Evolutionary conservation across 73 alveolate genomes (phyloP).

Genomic region (Symbiodinium pilosum): DNA sequence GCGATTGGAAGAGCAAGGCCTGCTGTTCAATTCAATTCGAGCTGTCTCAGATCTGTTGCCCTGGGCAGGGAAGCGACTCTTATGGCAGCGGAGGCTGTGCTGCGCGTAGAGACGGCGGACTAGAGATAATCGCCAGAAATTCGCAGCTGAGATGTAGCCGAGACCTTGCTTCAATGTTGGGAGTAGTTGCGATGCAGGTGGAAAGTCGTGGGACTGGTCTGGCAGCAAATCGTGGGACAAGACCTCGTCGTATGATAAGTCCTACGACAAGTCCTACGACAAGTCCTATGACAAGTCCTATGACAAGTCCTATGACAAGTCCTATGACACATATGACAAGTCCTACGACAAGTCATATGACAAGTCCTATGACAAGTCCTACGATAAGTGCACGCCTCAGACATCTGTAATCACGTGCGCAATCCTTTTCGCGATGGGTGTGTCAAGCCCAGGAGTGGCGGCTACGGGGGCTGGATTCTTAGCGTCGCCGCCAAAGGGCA

Average conservation of each 20-base stretch:
- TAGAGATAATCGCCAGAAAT: no score
- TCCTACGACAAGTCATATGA: conserved; percentile 38
- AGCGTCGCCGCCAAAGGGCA: no score
- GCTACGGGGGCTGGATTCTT: not conserved
- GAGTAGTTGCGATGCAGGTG: not conserved
- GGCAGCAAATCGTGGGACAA: conserved; percentile 63
- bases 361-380: conserved; percentile 52
- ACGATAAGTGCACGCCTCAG: conserved; percentile 23
- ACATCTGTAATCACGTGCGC: not conserved
- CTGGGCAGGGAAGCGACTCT: conserved; percentile 89
- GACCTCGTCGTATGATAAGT: conserved; percentile 29
- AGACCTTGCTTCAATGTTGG: no score
- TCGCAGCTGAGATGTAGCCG: no score
- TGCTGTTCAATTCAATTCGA: no score
- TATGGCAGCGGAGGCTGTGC: conserved; percentile 34
- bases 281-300: conserved; percentile 46
- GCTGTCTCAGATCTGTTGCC: no score
- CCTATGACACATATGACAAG: conserved; percentile 29
- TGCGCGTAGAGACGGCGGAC: no score
- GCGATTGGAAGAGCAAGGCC: conserved; percentile 55
- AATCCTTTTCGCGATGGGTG: no score
- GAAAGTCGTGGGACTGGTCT: not conserved
- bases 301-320: conserved; percentile 34
- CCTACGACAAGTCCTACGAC: conserved; percentile 16
- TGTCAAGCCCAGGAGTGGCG: not conserved